Conservation (phyloP, 2,329 filamentous ascomycete species). For the Colletotrichum magnum region DNA sequence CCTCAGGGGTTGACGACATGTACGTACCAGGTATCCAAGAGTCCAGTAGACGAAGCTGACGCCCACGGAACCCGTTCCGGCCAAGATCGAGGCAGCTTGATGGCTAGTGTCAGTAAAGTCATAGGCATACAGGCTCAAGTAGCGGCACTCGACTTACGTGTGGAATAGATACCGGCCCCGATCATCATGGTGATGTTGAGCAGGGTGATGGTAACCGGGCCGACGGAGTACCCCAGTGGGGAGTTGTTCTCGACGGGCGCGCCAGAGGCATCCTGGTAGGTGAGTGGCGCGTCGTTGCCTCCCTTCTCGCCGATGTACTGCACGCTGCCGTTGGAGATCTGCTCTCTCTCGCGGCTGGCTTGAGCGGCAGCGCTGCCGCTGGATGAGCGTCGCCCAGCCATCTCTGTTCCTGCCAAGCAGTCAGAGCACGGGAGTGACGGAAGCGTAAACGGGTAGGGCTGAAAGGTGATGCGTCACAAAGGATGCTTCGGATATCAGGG, state of each 20-base stretch:
- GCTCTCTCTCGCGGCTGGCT: neutral
- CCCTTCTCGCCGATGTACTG: slow-evolving; percentile 33
- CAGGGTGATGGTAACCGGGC: slow-evolving; percentile 68
- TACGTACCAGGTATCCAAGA: slow-evolving; percentile 71
- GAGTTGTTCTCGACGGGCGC: slow-evolving; percentile 72
- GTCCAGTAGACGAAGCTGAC: slow-evolving; percentile 75
- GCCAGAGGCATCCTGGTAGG: slow-evolving; percentile 51
- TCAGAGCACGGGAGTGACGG: slow-evolving; percentile 6
- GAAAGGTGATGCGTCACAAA: neutral
- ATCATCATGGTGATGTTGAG: slow-evolving; percentile 75
- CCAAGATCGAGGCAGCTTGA: slow-evolving; percentile 69
- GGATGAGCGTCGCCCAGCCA: slow-evolving; percentile 31
- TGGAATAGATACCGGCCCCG: slow-evolving; percentile 72
- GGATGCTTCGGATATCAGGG: neutral
- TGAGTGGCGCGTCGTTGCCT: slow-evolving; percentile 40
- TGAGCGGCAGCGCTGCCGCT: neutral
- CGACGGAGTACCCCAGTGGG: slow-evolving; percentile 73
- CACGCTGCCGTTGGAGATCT: slow-evolving; percentile 11
- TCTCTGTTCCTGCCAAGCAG: slow-evolving; percentile 1
- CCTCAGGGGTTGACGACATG: slow-evolving; percentile 57
- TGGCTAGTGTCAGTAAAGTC: slow-evolving; percentile 10
- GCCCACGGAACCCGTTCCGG: slow-evolving; percentile 72
- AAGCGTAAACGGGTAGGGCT: slow-evolving; percentile 18
- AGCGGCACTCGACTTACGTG: slow-evolving; percentile 53
- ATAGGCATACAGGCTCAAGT: neutral